Conservation (phyloP, 2,329 filamentous ascomycete genomes). For the Pseudogymnoascus pannorum region DNA sequence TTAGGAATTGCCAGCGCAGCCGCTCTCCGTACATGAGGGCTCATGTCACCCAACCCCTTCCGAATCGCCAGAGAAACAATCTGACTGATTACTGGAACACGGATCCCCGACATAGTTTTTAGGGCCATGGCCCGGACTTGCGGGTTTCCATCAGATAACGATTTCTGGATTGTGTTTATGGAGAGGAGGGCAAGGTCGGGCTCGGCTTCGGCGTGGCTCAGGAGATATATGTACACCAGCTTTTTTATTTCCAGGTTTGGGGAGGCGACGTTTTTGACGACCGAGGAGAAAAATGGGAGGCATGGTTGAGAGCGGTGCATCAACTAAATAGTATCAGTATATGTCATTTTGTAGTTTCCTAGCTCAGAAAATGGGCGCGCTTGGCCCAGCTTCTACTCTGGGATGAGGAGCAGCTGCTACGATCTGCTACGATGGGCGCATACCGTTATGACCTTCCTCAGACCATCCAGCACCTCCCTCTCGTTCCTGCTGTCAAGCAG, state of each 20-base stretch:
- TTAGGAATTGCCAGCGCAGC: conserved; percentile 93
- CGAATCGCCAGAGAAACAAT: conserved; percentile 96
- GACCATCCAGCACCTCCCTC: conserved; percentile 82
- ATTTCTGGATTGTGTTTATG: conserved; percentile 99
- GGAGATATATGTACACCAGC: conserved; percentile 95
- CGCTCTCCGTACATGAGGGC: conserved; percentile 83
- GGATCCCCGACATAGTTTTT: conserved; percentile 93
- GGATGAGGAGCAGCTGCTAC: neutral
- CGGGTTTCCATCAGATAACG: conserved; percentile 83
- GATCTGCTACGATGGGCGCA: conserved; percentile 22
- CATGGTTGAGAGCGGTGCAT: conserved; percentile 89
- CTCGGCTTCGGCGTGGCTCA: conserved; percentile 92
- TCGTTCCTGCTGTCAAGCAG: conserved; percentile 90
- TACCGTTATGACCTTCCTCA: conserved; percentile 84
- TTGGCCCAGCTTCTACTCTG: neutral
- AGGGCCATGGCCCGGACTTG: conserved; percentile 86
- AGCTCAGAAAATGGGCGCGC: conserved; percentile 14
- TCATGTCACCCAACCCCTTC: conserved; percentile 89
- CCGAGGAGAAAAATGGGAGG: conserved; percentile 88
- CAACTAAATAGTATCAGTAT: conserved; percentile 53
- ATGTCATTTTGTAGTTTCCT: neutral
- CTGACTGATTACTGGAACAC: conserved; percentile 95
- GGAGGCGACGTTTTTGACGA: conserved; percentile 96
- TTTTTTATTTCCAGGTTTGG: conserved; percentile 95
- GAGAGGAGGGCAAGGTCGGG: conserved; percentile 91